These are phyloP conservation scores for Coprinopsis marcescibilis DNA, from an alignment of 768 basidiomycete species.

Conservation along the genomic window DNA sequence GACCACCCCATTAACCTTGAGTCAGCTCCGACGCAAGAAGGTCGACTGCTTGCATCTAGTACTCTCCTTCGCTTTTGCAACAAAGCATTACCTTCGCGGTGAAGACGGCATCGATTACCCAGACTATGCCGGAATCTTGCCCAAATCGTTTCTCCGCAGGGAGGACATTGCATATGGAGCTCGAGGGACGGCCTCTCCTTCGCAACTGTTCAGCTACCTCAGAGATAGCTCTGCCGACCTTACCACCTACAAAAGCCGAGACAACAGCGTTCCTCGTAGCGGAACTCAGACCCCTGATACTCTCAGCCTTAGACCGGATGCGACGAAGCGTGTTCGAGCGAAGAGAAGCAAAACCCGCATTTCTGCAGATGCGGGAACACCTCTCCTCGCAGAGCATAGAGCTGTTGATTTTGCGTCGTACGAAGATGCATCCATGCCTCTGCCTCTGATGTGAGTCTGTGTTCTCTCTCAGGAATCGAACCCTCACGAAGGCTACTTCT, in stretches of 20 bases:
- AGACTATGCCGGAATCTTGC: conserved; percentile 66
- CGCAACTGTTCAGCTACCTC: conserved; percentile 42
- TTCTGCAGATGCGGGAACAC: conserved; percentile 42
- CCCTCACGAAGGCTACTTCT: conserved; percentile 5
- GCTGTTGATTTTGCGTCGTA: conserved; percentile 57
- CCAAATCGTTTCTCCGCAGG: conserved; percentile 45
- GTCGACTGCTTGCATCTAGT: conserved; percentile 63
- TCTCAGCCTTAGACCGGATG: conserved; percentile 35
- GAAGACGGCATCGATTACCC: conserved; percentile 70
- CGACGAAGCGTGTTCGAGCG: conserved; percentile 62
- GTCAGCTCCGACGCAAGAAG: conserved; percentile 61
- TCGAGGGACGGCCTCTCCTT: conserved; percentile 19
- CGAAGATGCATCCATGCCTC: conserved; percentile 60
- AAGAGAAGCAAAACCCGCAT: conserved; percentile 65
- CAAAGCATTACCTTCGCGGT: conserved; percentile 79
- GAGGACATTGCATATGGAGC: conserved; percentile 36
- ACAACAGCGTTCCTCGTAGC: conserved; percentile 22
- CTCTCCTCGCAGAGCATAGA: conserved; percentile 54
- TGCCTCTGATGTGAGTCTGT: conserved; percentile 66
- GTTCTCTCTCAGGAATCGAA: neutral
- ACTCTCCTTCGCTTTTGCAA: conserved; percentile 66
- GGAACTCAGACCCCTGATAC: conserved; percentile 32
- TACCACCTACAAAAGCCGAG: conserved; percentile 18
- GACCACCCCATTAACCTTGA: conserved; percentile 35
- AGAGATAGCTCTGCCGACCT: conserved; percentile 18